Percentiles rank a stretch among this genome's conserved stretches.
Conservation (phyloP, 2,329 filamentous ascomycete species). For the Pyrenophora tritici-repentis region DNA sequence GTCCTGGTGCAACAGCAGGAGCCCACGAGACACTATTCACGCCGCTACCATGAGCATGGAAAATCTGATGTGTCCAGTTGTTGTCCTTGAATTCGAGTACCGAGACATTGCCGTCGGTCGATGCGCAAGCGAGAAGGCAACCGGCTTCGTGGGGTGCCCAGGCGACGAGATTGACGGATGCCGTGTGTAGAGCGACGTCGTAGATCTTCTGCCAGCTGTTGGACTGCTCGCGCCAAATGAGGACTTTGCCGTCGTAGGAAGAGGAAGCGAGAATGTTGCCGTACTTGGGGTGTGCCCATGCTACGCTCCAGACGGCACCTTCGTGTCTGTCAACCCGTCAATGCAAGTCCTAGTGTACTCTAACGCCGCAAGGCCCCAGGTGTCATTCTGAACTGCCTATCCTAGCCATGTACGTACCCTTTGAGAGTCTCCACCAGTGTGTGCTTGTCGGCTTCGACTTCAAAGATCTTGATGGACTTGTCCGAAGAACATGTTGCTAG, state of each 20-base stretch:
- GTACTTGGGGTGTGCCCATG: conserved; percentile 96
- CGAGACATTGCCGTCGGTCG: conserved; percentile 88
- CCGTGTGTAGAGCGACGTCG: conserved; percentile 91
- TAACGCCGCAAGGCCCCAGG: not conserved
- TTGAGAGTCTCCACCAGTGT: conserved; percentile 90
- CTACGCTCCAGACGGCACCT: conserved; percentile 95
- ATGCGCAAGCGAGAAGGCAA: conserved; percentile 92
- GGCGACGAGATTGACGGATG: conserved; percentile 92
- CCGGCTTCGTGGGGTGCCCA: conserved; percentile 98
- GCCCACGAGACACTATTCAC: conserved; percentile 98
- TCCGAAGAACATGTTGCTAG: conserved; percentile 97
- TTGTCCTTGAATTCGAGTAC: conserved; percentile 98
- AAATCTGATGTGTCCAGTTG: conserved; percentile 85
- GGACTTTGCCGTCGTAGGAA: conserved; percentile 95
- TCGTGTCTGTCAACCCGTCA: conserved; percentile 71
- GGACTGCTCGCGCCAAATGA: conserved; percentile 92
- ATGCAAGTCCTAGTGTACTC: not conserved
- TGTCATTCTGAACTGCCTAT: not conserved
- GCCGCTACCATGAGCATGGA: conserved; percentile 89
- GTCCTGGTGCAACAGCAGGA: conserved; percentile 80
- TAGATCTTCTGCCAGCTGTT: conserved; percentile 74
- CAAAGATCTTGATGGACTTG: conserved; percentile 99
- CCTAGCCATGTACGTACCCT: conserved; percentile 64
- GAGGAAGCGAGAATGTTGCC: conserved; percentile 96
- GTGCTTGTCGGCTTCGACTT: conserved; percentile 92